Percentiles rank a stretch among this genome's conserved stretches.
Conservation (phyloP, 352 stramenopile genomes). For the Peronosclerospora sorghi region DNA sequence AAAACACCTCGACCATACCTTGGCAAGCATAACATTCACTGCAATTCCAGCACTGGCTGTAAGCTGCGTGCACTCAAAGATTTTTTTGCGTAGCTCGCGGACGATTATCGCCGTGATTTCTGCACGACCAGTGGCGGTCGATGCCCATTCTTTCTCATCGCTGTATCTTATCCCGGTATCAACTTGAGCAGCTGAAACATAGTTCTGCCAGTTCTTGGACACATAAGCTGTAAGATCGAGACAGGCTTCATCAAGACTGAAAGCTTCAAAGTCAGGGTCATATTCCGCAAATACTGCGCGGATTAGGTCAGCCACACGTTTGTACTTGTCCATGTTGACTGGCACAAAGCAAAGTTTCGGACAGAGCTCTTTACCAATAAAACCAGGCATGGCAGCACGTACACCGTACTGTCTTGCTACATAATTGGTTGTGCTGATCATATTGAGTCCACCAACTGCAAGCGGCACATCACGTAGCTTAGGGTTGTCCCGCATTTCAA, state of each 20-base stretch:
- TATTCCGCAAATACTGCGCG: conserved; percentile 85
- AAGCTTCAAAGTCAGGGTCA: conserved; percentile 85
- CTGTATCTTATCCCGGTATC: conserved; percentile 8
- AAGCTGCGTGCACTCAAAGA: conserved; percentile 81
- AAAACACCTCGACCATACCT: conserved; percentile 31
- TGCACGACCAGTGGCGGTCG: conserved; percentile 8
- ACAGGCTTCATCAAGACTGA: conserved; percentile 92
- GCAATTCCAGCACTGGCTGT: conserved; percentile 91
- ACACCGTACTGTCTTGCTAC: conserved; percentile 90
- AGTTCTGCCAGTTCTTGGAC: conserved; percentile 38
- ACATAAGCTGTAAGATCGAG: conserved; percentile 90
- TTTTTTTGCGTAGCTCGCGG: conserved; percentile 70
- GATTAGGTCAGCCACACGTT: conserved; percentile 56
- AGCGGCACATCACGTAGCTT: conserved; percentile 82
- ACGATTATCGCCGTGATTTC: conserved; percentile 55
- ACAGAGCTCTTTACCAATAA: conserved; percentile 93
- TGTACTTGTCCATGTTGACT: conserved; percentile 89
- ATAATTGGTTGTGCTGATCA: conserved; percentile 97
- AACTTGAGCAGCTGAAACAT: conserved; percentile 10
- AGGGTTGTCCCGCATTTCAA: conserved; percentile 90
- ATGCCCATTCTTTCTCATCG: conserved; percentile 1
- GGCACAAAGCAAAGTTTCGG: conserved; percentile 88
- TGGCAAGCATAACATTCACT: conserved; percentile 88
- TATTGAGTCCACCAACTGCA: conserved; percentile 85
- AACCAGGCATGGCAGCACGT: conserved; percentile 92